These are phyloP conservation scores for Ceratocystis alfenasii DNA, from an alignment of 2,329 filamentous ascomycete genomes.

Conservation along the genomic window DNA sequence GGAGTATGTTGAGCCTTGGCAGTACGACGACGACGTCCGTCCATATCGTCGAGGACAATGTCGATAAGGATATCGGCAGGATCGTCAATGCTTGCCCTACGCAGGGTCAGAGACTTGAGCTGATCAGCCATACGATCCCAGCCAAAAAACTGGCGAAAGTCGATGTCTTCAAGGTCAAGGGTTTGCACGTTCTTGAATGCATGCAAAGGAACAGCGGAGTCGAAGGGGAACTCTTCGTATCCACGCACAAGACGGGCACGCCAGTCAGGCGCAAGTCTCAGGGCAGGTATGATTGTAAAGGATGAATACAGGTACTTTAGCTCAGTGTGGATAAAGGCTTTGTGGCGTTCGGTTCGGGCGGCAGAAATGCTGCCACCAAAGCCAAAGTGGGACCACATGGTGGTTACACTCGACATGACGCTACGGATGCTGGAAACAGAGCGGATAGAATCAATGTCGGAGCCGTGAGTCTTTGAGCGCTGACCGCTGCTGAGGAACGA, in stretches of 20 bases:
- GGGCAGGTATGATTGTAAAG: constrained; percentile 93
- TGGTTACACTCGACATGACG: constrained; percentile 93
- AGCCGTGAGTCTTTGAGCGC: constrained; percentile 62
- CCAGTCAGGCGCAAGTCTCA: constrained; percentile 84
- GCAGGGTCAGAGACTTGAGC: constrained; percentile 76
- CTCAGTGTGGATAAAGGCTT: constrained; percentile 71
- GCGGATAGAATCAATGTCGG: constrained; percentile 81
- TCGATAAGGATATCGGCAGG: constrained; percentile 80
- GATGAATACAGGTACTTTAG: constrained; percentile 94
- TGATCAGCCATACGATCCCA: constrained; percentile 94
- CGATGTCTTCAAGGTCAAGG: constrained; percentile 86
- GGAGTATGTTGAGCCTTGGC: constrained; percentile 68
- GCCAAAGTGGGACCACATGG: constrained; percentile 80
- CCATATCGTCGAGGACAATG: constrained; percentile 92
- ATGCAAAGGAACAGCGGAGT: constrained; percentile 90
- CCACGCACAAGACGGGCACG: constrained; percentile 79
- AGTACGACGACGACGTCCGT: constrained; percentile 75
- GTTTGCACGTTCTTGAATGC: constrained; percentile 95
- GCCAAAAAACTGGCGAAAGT: constrained; percentile 92
- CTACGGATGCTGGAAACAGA: constrained; percentile 95
- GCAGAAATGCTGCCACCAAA: constrained; percentile 67
- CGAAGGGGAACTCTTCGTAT: constrained; percentile 96
- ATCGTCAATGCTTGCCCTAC: constrained; percentile 77
- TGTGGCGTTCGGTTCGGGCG: constrained; percentile 79
- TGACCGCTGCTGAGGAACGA: constrained; percentile 83